phyloP scores from a whole-genome alignment of 139 green algal species.

The Tetraselmis striata region DNA sequence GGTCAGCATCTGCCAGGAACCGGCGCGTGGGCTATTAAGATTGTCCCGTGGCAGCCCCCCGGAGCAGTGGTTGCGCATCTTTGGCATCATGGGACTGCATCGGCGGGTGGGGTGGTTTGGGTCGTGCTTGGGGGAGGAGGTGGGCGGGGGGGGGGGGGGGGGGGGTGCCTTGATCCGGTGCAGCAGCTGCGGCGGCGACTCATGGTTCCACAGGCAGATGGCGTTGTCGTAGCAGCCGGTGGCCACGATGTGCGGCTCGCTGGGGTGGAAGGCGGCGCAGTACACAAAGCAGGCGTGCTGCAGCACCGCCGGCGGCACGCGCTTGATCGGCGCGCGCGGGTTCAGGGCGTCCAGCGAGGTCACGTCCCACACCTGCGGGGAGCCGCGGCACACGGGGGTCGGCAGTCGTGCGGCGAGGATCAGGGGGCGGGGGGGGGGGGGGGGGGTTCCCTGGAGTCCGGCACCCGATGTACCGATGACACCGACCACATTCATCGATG shows the following conservation, averaged over 20 bases:
- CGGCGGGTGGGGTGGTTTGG: too few species aligned
- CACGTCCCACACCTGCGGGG: neutral
- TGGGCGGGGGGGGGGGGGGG: too few species aligned
- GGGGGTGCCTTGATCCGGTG: neutral
- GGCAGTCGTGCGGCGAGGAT: neutral
- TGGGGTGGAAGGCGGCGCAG: constrained; percentile 15
- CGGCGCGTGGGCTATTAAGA: too few species aligned
- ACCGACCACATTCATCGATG: too few species aligned
- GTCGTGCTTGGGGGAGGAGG: too few species aligned
- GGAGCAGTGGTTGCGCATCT: too few species aligned
- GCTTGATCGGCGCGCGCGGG: neutral
- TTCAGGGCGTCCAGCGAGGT: neutral
- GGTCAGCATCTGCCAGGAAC: too few species aligned
- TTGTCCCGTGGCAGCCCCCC: too few species aligned
- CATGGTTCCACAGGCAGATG: constrained; percentile 10
- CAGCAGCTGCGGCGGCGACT: neutral
- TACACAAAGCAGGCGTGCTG: constrained; percentile 21
- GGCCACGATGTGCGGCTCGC: neutral
- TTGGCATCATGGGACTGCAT: too few species aligned
- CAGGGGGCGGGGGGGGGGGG: too few species aligned
- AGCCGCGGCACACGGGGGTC: neutral
- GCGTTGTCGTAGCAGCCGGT: constrained; percentile 11
- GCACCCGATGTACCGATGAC: too few species aligned
- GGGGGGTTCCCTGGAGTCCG: too few species aligned
- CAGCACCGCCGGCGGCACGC: neutral